Evolutionary conservation across 2,329 filamentous ascomycete species (phyloP).

Genomic region (Fusarium vanettenii): DNA sequence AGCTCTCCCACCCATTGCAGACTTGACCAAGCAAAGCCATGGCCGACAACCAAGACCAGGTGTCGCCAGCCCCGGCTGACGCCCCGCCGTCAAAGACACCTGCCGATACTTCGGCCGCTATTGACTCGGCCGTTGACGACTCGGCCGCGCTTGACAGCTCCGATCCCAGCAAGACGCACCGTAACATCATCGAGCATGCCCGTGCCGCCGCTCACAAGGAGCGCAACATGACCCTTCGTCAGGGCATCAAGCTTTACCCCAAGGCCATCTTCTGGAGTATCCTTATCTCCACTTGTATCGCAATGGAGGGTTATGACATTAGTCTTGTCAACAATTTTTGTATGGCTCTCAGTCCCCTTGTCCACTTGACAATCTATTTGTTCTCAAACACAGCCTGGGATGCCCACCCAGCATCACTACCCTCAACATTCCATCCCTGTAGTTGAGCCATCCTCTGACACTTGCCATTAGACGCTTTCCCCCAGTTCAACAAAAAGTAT

Average conservation of each 20-base stretch:
- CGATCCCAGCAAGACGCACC: constrained; percentile 42
- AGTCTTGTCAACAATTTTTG: constrained; percentile 86
- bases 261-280: constrained; percentile 88
- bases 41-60: constrained; percentile 31
- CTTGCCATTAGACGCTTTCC: constrained; percentile 58
- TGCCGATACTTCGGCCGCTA: constrained; percentile 30
- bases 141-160: constrained; percentile 9
- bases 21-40: constrained; percentile 24
- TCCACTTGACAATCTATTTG: not conserved
- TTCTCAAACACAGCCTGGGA: not conserved
- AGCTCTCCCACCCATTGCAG: not conserved
- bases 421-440: not conserved
- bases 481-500: constrained; percentile 69
- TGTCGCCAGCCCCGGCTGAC: constrained; percentile 18
- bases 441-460: constrained; percentile 14
- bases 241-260: constrained; percentile 85
- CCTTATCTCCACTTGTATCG: constrained; percentile 89
- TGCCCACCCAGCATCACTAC: not conserved
- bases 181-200: constrained; percentile 49
- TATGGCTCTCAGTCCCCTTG: constrained; percentile 37
- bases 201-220: constrained; percentile 67
- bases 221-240: constrained; percentile 76
- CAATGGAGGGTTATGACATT: constrained; percentile 92
- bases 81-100: constrained; percentile 30
- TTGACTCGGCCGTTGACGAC: constrained; percentile 21